Base-by-base conservation (phyloP, 2,329 filamentous ascomycete genomes). In the Neophaeococcomyces mojaviensis region DNA sequence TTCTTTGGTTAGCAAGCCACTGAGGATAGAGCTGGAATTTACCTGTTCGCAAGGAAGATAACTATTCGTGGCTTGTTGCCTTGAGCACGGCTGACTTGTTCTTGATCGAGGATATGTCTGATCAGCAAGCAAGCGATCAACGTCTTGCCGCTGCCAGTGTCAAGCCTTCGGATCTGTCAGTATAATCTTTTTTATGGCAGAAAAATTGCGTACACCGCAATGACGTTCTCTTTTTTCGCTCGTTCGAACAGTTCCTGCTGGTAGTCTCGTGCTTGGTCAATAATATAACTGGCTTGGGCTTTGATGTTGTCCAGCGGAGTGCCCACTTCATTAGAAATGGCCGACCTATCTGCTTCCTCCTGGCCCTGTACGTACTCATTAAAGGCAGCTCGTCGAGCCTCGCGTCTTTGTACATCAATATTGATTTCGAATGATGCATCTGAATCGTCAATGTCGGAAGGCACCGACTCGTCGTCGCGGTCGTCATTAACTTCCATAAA, bases 101-200 rank as follows among this genome's bases (percentile, higher is more conserved):
- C 92, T 49, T 82, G 71, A 32, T 88, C 79, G 24, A 97, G 74
- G 8, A 79, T 74, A 61, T 94, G 78, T 32, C 82, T 79, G 19
- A 97, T 74, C 4, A 98, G 73, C 2, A 97, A 74, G 1, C 87
- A 88, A 0, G 92, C 89, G 56, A 98, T 96, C n/a, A 96, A 72
- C 0, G 92, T 98, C 67, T 98, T 98, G 2, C 92, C 92, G 3
- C 88, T 88, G 10, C 92, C 85, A 82, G 48, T 44, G n/a, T 37
- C 41, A 16, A 33, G 52, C 12, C 43, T 46, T 36, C 6, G 6
- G 30, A n/a, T 15, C 8, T 13, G 24, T 30, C 33, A 43, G 19
- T 9, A 44, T 32, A 49, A 37, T n/a, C 16, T 13, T 12, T 28
- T 24, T 18, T 42, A 22, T 9, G 22, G 31, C 28, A 16, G 30